These are phyloP conservation scores for Erysimum pusillum DNA, from an alignment of 441 rosid species.

Conservation along the genomic window DNA sequence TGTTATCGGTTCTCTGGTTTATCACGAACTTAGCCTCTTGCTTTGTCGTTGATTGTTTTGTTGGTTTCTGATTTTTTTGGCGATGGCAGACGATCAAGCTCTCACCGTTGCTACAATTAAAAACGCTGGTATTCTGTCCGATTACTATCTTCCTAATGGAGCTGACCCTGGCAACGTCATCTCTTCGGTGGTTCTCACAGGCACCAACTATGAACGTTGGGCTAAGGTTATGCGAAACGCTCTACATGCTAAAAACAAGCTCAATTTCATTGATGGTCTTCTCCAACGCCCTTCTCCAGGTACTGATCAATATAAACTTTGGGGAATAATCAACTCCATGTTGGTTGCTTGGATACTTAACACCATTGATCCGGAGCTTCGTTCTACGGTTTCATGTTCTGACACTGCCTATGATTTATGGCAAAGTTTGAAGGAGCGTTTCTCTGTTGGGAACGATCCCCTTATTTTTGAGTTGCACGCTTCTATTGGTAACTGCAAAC, in stretches of 20 bases:
- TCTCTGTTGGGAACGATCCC: too few species aligned
- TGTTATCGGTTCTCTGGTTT: too few species aligned
- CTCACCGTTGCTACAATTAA: not conserved
- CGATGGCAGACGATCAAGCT: not conserved
- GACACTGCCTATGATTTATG: not conserved
- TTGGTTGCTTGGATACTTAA: not conserved
- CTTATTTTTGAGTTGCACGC: not conserved
- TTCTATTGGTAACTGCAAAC: not conserved
- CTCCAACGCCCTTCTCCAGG: not conserved
- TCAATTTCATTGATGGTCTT: not conserved
- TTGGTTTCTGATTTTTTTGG: too few species aligned
- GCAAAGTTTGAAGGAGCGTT: not conserved
- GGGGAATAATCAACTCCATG: not conserved
- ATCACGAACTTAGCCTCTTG: too few species aligned
- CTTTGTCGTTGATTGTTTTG: too few species aligned
- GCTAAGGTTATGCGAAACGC: too few species aligned
- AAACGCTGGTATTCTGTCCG: not conserved
- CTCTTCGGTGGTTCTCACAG: not conserved
- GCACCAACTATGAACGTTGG: not conserved
- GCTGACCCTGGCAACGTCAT: not conserved
- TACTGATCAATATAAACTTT: not conserved
- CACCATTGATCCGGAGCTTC: not conserved
- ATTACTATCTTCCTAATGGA: not conserved
- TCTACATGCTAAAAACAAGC: too few species aligned
- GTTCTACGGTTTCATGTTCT: not conserved